Evolutionary conservation across 148 eudicot genomes (phyloP).

Genomic region (Spergularia marina): DNA sequence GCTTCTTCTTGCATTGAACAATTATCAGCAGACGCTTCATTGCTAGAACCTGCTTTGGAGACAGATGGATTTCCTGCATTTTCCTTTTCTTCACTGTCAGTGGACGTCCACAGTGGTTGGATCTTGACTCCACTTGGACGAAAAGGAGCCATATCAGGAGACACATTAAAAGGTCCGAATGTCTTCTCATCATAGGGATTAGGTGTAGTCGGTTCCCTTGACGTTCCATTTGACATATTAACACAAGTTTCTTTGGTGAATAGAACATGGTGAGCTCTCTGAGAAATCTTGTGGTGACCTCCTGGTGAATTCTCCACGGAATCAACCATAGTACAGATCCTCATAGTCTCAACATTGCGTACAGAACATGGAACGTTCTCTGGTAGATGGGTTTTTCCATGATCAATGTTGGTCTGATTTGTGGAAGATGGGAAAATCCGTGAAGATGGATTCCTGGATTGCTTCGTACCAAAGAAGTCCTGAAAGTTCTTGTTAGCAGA

Average conservation of each 20-base stretch:
- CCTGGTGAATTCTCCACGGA: slow-evolving; percentile 38
- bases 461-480: slow-evolving; percentile 30
- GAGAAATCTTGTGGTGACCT: slow-evolving; percentile 46
- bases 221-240: slow-evolving; percentile 28
- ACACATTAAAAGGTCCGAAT: slow-evolving; percentile 28
- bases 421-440: slow-evolving; percentile 25
- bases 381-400: slow-evolving; percentile 18
- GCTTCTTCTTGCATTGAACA: slow-evolving; percentile 48
- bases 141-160: slow-evolving; percentile 24
- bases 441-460: slow-evolving; percentile 20
- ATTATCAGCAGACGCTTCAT: slow-evolving; percentile 71
- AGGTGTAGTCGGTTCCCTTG: slow-evolving; percentile 22
- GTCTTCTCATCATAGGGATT: slow-evolving; percentile 28
- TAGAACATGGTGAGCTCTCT: slow-evolving; percentile 51
- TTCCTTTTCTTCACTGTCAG: slow-evolving; percentile 49
- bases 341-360: slow-evolving; percentile 43
- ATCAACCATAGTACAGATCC: slow-evolving; percentile 41
- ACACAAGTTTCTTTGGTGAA: slow-evolving; percentile 48
- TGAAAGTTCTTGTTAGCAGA: slow-evolving; percentile 27
- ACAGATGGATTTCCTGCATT: slow-evolving; percentile 29
- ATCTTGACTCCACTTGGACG: slow-evolving; percentile 46
- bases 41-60: slow-evolving; percentile 36
- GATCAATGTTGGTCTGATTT: slow-evolving; percentile 20
- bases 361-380: slow-evolving; percentile 29
- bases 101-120: slow-evolving; percentile 51